A percentile compares a stretch with the other conserved stretches of the same genome.
Evolutionary conservation across 768 basidiomycete genomes (phyloP).

Genomic region (Termitomyces sp.): DNA sequence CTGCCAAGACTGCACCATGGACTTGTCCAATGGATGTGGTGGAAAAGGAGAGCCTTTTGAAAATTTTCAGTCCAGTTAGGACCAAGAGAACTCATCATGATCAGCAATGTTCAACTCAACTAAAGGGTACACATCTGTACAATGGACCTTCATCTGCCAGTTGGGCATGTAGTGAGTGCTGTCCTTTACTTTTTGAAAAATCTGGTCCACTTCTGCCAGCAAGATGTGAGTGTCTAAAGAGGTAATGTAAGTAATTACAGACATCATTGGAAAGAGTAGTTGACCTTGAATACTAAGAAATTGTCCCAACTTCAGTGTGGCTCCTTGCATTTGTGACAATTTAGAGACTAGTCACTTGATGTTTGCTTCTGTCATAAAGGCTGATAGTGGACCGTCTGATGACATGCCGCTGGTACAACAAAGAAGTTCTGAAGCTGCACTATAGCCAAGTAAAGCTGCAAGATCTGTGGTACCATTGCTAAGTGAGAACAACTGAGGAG

Average conservation of each 20-base stretch:
- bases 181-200: slow-evolving; percentile 89
- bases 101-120: slow-evolving; percentile 20
- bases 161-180: no score
- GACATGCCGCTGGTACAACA: slow-evolving; percentile 46
- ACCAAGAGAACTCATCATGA: slow-evolving; percentile 71
- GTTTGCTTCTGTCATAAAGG: slow-evolving; percentile 91
- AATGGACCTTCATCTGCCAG: slow-evolving; percentile 91
- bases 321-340: no score
- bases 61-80: slow-evolving; percentile 70
- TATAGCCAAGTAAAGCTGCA: slow-evolving; percentile 82
- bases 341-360: no score
- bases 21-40: slow-evolving; percentile 98
- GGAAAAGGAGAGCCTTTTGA: slow-evolving; percentile 75
- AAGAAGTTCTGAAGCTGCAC: no score
- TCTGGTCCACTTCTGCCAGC: no score
- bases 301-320: no score
- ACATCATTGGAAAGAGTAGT: no score
- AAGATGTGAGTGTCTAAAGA: no score
- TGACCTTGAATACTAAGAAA: no score
- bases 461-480: slow-evolving; percentile 50
- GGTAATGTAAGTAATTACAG: no score
- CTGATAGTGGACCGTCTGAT: slow-evolving; percentile 32
- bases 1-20: slow-evolving; percentile 63
- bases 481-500: not conserved
- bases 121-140: no score